Conservation (phyloP, 179 eudicot species). For the Carnegiea gigantea region DNA sequence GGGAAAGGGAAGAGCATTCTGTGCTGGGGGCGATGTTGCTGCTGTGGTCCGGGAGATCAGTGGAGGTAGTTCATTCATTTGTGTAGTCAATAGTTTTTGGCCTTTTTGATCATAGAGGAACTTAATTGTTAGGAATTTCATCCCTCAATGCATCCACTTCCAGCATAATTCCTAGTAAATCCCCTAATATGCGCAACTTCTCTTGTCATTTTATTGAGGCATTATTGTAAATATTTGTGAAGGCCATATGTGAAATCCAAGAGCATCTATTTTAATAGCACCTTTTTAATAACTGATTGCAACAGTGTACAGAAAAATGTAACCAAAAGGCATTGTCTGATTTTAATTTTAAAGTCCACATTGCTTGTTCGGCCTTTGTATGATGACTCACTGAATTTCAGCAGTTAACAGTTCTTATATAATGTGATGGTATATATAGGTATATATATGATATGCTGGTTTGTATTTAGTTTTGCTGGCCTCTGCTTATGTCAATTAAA, state of each 20-base stretch:
- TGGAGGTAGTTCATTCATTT: slow-evolving; percentile 46
- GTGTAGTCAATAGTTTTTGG: background rate
- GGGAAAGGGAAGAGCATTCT: slow-evolving; percentile 89
- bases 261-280: background rate
- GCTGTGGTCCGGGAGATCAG: slow-evolving; percentile 56
- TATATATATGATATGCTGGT: background rate
- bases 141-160: background rate
- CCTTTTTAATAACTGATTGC: background rate
- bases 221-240: background rate
- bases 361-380: too few species aligned
- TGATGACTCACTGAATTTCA: too few species aligned
- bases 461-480: background rate
- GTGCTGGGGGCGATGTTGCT: slow-evolving; percentile 90
- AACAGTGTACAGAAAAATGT: background rate
- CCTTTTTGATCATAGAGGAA: background rate
- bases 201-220: background rate
- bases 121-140: background rate
- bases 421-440: background rate
- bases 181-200: background rate
- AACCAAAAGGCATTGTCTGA: background rate
- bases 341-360: background rate
- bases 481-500: background rate
- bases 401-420: background rate
- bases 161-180: background rate
- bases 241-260: background rate